These are phyloP conservation scores for Coemansia sp. DNA, from an alignment of 192 early-diverging fungal genomes.

Conservation along the genomic window DNA sequence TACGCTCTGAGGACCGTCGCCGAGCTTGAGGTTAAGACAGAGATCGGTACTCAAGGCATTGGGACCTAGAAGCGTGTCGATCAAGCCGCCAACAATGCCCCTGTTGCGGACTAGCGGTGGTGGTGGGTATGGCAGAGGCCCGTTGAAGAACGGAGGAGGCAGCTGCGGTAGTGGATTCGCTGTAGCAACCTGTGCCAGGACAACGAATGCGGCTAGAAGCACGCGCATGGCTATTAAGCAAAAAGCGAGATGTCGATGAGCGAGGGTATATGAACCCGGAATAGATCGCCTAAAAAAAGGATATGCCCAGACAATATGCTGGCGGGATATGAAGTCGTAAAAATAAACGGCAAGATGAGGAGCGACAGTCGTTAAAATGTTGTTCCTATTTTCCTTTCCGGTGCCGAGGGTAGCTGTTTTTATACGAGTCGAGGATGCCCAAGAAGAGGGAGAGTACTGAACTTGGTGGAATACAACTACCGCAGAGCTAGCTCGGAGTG, in stretches of 20 bases:
- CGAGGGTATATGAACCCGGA: neutral
- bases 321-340: constrained; percentile 7
- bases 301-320: neutral
- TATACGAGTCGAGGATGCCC: neutral
- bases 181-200: constrained; percentile 46
- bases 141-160: constrained; percentile 11
- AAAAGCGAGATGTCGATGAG: neutral
- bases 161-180: constrained; percentile 32
- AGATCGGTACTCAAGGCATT: constrained; percentile 45
- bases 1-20: constrained; percentile 54
- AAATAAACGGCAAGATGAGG: neutral
- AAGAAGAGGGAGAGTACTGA: neutral
- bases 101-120: constrained; percentile 45
- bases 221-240: constrained; percentile 36
- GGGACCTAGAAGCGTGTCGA: constrained; percentile 41
- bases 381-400: constrained; percentile 4
- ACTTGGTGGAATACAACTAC: neutral
- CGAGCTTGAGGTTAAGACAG: constrained; percentile 52
- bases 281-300: neutral
- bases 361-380: constrained; percentile 10
- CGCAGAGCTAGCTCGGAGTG: neutral
- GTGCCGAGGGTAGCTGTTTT: neutral
- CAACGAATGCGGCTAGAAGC: constrained; percentile 46
- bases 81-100: constrained; percentile 46
- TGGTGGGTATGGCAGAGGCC: constrained; percentile 31